Evolutionary conservation across 2,329 filamentous ascomycete genomes (phyloP).

Genomic region (Arthrobotrys conoides): DNA sequence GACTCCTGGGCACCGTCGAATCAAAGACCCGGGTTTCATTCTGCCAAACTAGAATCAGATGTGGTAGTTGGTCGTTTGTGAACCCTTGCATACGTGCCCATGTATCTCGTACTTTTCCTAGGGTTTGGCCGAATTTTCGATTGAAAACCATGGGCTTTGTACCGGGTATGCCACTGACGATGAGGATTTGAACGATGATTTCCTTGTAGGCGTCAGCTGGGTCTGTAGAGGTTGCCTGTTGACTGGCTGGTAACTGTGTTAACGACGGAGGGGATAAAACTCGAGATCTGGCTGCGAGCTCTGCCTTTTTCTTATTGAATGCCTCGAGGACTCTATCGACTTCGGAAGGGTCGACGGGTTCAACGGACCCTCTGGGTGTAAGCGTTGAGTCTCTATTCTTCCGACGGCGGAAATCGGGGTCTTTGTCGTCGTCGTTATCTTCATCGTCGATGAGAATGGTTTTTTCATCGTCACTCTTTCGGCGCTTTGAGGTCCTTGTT

Average conservation of each 20-base stretch:
- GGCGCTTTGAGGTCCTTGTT: slow-evolving; percentile 42
- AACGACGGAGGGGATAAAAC: slow-evolving; percentile 1
- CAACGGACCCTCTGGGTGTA: slow-evolving; percentile 3
- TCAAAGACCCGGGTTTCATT: slow-evolving; percentile 53
- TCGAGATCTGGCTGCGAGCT: slow-evolving; percentile 11
- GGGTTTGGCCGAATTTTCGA: slow-evolving; percentile 47
- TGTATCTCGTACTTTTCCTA: slow-evolving; percentile 46
- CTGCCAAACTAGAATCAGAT: slow-evolving; percentile 48
- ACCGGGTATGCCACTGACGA: slow-evolving; percentile 37
- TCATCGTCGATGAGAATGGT: slow-evolving; percentile 23
- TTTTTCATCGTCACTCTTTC: slow-evolving; percentile 40
- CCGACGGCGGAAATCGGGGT: slow-evolving; percentile 6
- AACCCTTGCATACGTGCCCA: slow-evolving; percentile 50
- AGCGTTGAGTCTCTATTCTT: slow-evolving; percentile 12
- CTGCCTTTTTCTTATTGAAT: slow-evolving; percentile 33
- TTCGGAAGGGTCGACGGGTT: slow-evolving; percentile 34
- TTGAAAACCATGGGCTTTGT: slow-evolving; percentile 46
- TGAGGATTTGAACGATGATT: slow-evolving; percentile 50
- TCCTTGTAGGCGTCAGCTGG: slow-evolving; percentile 43
- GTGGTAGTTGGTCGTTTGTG: slow-evolving; percentile 27
- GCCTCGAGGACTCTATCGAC: slow-evolving; percentile 47
- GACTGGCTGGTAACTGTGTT: slow-evolving; percentile 16
- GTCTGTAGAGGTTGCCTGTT: slow-evolving; percentile 27
- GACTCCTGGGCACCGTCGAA: slow-evolving; percentile 44
- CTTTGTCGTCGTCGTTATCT: slow-evolving; percentile 24